Evolutionary conservation across 164 flowering plant species (phyloP).

Genomic region (Piper betle): DNA sequence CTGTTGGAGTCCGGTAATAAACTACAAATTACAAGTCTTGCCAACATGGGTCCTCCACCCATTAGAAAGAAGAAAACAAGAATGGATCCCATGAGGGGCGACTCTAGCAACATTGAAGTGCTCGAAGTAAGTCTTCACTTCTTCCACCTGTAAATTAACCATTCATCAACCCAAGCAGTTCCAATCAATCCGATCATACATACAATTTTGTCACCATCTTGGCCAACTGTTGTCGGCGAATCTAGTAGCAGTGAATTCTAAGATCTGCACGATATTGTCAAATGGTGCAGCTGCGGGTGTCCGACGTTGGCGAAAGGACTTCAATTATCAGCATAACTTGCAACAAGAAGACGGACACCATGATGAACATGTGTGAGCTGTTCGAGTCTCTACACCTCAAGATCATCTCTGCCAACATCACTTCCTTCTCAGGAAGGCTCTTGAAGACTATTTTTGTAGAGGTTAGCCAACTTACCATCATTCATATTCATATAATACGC

Average conservation of each 20-base stretch:
- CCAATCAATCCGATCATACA: no score
- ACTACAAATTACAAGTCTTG: conserved; percentile 10
- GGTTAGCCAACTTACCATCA: conserved; percentile 23
- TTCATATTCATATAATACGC: background rate
- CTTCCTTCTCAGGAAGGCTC: conserved; percentile 55
- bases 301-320: conserved; percentile 48
- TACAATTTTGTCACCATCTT: no score
- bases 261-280: background rate
- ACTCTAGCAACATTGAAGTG: conserved; percentile 30
- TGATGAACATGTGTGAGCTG: conserved; percentile 61
- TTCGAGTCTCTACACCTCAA: conserved; percentile 72
- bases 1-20: conserved; percentile 37
- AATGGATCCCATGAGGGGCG: conserved; percentile 7
- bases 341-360: conserved; percentile 52
- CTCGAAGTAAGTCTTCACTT: conserved; percentile 30
- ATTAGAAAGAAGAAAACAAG: conserved; percentile 32
- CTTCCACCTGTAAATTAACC: no score
- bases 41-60: background rate
- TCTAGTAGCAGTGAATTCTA: no score
- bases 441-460: conserved; percentile 60
- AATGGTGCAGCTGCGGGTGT: conserved; percentile 40
- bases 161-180: no score
- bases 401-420: conserved; percentile 59
- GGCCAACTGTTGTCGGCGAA: no score
- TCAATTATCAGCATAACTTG: conserved; percentile 58